Evolutionary conservation across 2,329 filamentous ascomycete genomes (phyloP), one percentile per base, ranked within the genome.

Genomic region (Emmonsiellopsis sp.): DNA sequence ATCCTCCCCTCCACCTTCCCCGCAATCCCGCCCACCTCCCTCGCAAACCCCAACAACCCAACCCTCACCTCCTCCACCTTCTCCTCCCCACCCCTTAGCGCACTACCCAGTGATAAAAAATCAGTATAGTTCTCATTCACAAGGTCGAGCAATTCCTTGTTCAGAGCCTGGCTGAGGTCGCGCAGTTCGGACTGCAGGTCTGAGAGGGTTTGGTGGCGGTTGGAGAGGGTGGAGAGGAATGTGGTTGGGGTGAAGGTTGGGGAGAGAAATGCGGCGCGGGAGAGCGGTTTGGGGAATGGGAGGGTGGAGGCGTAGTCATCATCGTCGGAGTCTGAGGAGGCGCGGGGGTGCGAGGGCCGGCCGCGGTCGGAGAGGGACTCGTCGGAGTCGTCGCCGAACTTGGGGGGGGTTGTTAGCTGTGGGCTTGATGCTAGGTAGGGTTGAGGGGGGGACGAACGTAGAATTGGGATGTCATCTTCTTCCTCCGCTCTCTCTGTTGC

Each of bases 91-190:
- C 91, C 91, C 52, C 83, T 82, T 43, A 98, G 73, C 61, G 89
- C 87, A 46, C 80, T 83, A 0, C 93, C 94, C 0, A 98, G 73
- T 0, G 84, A 85, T 4, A 98, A 71, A 62, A 98, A 98, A 54
- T 92, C 87, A 47, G 89, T 86, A 68, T 98, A 97, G 70, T 98
- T 95, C 50, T 86, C 81, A 66, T 98, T 98, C 60, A 98, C 93
- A 6, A 98, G 81, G 71, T 96, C 92, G 14, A 98, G 78, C 2
- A 98, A 78, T 72, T 98, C 93, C 57, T 86, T 82, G 63, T 85
- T 87, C 56, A 98, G 84, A 17, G 85, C 79, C 61, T 87, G 82
- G 60, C 85, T 88, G 51, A 94, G 80, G 55, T 90, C 82, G 44
- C 91, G 85, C 13, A 98, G 77, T 64, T 98, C 94, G 5, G 85